Percentiles rank a stretch among this genome's conserved stretches.
These are phyloP conservation scores for Rhodotorula babjevae DNA, from an alignment of 768 basidiomycete genomes.

Conservation along the genomic window DNA sequence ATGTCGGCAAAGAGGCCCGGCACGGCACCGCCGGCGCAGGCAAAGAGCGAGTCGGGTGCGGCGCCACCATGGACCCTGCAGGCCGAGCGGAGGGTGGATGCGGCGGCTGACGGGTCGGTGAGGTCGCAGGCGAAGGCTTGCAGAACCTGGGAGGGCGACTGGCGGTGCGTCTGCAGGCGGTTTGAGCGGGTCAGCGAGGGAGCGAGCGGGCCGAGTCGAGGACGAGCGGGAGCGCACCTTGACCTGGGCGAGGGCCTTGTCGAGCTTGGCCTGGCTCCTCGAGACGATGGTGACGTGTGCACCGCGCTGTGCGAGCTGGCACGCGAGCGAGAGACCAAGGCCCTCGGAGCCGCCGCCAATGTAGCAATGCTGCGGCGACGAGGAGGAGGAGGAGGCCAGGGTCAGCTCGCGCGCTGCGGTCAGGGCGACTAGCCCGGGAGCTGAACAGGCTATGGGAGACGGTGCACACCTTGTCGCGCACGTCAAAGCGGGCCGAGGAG, in stretches of 20 bases:
- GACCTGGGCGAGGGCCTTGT: conserved; percentile 58
- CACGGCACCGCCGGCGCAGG: conserved; percentile 64
- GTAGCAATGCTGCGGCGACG: conserved; percentile 76
- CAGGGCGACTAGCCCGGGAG: fast-evolving
- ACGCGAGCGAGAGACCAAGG: conserved; percentile 69
- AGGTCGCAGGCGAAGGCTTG: conserved; percentile 65
- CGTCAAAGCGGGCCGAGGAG: conserved; percentile 52
- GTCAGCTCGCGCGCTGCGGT: not conserved
- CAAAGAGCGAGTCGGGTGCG: conserved; percentile 67
- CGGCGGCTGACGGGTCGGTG: conserved; percentile 54
- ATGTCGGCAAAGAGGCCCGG: conserved; percentile 74
- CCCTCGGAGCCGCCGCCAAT: conserved; percentile 80
- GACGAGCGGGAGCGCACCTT: conserved; percentile 55
- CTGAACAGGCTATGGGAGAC: no score
- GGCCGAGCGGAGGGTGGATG: conserved; percentile 61
- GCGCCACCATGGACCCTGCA: conserved; percentile 56
- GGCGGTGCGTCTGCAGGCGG: conserved; percentile 53
- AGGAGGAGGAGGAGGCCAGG: no score
- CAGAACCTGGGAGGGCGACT: conserved; percentile 60
- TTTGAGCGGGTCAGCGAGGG: not conserved
- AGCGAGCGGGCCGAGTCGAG: no score
- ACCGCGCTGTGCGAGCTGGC: conserved; percentile 61
- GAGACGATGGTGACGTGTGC: conserved; percentile 84
- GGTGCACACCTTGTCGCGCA: conserved; percentile 50
- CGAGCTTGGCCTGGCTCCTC: conserved; percentile 61